phyloP scores from a whole-genome alignment of 306 rosid species.

The Medicago lupulina region DNA sequence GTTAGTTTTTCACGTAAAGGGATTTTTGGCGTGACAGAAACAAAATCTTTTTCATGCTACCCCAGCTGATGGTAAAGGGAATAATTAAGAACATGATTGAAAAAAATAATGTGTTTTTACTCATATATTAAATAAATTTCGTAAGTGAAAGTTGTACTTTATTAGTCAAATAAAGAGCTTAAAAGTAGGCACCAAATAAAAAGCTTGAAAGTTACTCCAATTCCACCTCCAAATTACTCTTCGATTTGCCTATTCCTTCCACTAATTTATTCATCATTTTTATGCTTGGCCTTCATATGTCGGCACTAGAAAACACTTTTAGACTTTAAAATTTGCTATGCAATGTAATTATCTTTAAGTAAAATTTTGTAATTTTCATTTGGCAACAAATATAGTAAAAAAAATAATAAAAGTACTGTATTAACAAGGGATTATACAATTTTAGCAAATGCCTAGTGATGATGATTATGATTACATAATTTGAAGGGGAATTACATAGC shows the following conservation, averaged over 20 bases:
- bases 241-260: not conserved
- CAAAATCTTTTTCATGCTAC: not conserved
- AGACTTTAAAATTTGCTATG: too few species aligned
- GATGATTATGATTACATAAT: too few species aligned
- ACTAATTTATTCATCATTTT: too few species aligned
- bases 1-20: not conserved
- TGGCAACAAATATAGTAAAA: not conserved
- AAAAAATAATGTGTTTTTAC: not conserved
- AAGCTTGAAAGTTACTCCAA: slow-evolving; percentile 50
- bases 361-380: not conserved
- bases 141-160: not conserved
- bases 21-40: slow-evolving; percentile 9
- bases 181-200: not conserved
- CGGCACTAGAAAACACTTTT: too few species aligned
- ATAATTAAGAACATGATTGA: not conserved
- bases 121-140: slow-evolving; percentile 3
- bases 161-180: slow-evolving; percentile 6
- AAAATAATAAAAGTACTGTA: too few species aligned
- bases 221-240: not conserved
- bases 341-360: too few species aligned
- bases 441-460: too few species aligned
- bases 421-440: too few species aligned
- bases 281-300: too few species aligned
- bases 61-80: not conserved
- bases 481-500: too few species aligned